phyloP scores from a whole-genome alignment of 2,329 filamentous ascomycete genomes.

The Proliferodiscus dingleyae region DNA sequence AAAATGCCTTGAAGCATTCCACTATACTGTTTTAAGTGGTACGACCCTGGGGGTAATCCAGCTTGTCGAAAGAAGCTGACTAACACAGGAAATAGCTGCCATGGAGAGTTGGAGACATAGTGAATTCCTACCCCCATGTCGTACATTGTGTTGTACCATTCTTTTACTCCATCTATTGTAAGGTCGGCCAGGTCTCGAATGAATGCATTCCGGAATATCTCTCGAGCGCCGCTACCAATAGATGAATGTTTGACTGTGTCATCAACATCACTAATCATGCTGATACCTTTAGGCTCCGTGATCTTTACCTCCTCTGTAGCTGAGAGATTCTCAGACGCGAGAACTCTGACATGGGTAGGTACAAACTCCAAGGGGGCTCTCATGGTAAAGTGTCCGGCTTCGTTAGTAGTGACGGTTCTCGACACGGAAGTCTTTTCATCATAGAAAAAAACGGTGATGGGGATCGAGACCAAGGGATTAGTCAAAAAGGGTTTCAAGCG shows the following conservation, averaged over 20 bases:
- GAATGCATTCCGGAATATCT: conserved; percentile 96
- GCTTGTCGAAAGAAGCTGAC: conserved; percentile 78
- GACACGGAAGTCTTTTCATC: conserved; percentile 79
- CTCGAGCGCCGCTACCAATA: conserved; percentile 78
- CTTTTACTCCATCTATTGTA: conserved; percentile 77
- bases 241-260: conserved; percentile 96
- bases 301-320: conserved; percentile 73
- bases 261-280: conserved; percentile 94
- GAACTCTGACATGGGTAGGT: conserved; percentile 80
- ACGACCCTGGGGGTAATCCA: conserved; percentile 78
- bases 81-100: conserved; percentile 91
- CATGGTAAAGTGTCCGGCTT: conserved; percentile 80
- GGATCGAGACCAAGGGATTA: conserved; percentile 68
- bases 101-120: conserved; percentile 98
- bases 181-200: conserved; percentile 78
- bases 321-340: conserved; percentile 82
- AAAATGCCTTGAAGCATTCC: conserved; percentile 98
- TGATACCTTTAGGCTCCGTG: conserved; percentile 75
- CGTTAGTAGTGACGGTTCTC: conserved; percentile 77
- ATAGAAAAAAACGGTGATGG: conserved; percentile 93
- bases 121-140: conserved; percentile 82
- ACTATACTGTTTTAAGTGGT: conserved; percentile 93
- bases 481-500: conserved; percentile 86
- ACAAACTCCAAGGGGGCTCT: conserved; percentile 82
- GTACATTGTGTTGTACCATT: conserved; percentile 80